Evolutionary conservation across 495 filamentous ascomycete genomes (phyloP).

Genomic region (Zalerion maritima): DNA sequence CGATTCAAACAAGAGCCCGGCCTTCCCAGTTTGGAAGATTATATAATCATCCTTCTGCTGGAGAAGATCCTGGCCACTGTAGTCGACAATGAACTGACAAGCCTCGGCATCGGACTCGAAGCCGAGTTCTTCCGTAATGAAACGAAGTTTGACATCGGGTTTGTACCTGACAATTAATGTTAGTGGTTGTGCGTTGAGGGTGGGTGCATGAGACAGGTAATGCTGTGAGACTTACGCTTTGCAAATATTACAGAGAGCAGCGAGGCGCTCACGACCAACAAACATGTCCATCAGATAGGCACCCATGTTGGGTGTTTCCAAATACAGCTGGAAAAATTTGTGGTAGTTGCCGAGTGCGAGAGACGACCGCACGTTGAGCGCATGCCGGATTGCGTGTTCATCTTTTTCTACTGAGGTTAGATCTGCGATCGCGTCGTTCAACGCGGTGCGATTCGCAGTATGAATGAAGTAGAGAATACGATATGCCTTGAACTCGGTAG

Average conservation of each 20-base stretch:
- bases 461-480: slow-evolving; percentile 99
- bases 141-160: slow-evolving; percentile 72
- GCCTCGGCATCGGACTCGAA: slow-evolving; percentile 89
- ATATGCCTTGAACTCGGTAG: slow-evolving; percentile 96
- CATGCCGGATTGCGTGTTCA: slow-evolving; percentile 74
- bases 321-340: slow-evolving; percentile 88
- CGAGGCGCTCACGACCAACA: slow-evolving; percentile 79
- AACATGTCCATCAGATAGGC: slow-evolving; percentile 99
- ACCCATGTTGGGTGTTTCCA: slow-evolving; percentile 92
- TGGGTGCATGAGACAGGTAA: background rate
- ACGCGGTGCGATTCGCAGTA: slow-evolving; percentile 92
- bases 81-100: slow-evolving; percentile 71
- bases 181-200: slow-evolving; percentile 12
- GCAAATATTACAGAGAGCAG: slow-evolving; percentile 79
- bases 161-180: slow-evolving; percentile 55
- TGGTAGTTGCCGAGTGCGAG: slow-evolving; percentile 92
- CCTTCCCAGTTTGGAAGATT: slow-evolving; percentile 62
- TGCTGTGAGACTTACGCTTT: slow-evolving; percentile 61
- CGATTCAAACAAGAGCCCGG: slow-evolving; percentile 53
- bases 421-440: slow-evolving; percentile 96
- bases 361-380: slow-evolving; percentile 77
- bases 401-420: slow-evolving; percentile 92
- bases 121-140: slow-evolving; percentile 87
- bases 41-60: slow-evolving; percentile 61
- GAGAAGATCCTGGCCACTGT: slow-evolving; percentile 60